These are phyloP conservation scores for Akebia trifoliata DNA, from an alignment of 164 flowering plant genomes.

Conservation along the genomic window DNA sequence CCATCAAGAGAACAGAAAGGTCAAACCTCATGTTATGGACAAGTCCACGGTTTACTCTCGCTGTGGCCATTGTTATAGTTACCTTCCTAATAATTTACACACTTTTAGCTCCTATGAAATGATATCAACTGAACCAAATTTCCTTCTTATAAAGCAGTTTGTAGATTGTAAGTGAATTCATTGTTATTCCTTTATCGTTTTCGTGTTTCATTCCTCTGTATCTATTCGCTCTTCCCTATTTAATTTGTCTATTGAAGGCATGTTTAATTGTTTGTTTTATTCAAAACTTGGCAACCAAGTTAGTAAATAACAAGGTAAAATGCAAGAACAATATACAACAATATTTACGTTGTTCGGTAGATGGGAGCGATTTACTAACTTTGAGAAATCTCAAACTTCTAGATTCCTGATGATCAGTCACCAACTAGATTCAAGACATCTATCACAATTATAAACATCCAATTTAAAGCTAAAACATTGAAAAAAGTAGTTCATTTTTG, in stretches of 20 bases:
- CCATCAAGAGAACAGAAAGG: slow-evolving; percentile 87
- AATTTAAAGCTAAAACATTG: no score
- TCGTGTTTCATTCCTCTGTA: background rate
- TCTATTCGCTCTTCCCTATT: slow-evolving; percentile 5
- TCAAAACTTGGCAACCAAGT: background rate
- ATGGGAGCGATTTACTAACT: no score
- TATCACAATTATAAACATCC: no score
- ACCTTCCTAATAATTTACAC: slow-evolving; percentile 72
- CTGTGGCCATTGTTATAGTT: slow-evolving; percentile 65
- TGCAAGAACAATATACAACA: background rate
- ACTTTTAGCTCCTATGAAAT: slow-evolving; percentile 59
- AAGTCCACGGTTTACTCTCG: slow-evolving; percentile 75
- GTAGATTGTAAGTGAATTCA: slow-evolving; percentile 7
- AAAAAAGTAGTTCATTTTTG: no score
- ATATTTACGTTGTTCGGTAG: background rate
- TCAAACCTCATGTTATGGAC: slow-evolving; percentile 86
- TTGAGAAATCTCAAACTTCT: no score
- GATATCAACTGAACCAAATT: slow-evolving; percentile 13
- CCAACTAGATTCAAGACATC: no score
- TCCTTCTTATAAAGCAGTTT: background rate
- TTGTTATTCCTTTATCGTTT: background rate
- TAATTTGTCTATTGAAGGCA: background rate
- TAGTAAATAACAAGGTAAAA: background rate
- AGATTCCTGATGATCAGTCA: no score
- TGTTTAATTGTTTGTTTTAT: background rate